Percentiles rank a stretch among this genome's conserved stretches.
phyloP scores from a whole-genome alignment of 257 asterid genomes.

The Scutellaria galericulata region DNA sequence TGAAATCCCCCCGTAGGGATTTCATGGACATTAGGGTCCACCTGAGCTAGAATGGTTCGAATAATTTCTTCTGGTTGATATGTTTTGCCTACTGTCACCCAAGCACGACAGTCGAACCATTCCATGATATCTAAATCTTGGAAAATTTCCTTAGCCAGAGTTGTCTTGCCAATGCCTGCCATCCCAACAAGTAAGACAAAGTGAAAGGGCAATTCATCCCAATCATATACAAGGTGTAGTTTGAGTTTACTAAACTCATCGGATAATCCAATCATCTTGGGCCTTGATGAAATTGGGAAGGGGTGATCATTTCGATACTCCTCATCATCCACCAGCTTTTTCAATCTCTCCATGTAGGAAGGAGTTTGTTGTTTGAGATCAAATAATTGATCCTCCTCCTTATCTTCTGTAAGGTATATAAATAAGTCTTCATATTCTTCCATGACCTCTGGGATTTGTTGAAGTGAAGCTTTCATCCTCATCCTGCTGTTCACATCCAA shows the following conservation, averaged over 20 bases:
- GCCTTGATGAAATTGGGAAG: no score
- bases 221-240: background rate
- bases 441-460: background rate
- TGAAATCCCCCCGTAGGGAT: background rate
- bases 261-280: background rate
- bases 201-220: no score
- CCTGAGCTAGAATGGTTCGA: background rate
- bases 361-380: background rate
- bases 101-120: background rate
- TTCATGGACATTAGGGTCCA: background rate
- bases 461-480: slow-evolving; percentile 2
- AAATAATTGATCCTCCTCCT: background rate
- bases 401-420: background rate
- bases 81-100: background rate
- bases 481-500: background rate
- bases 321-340: no score
- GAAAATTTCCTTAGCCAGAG: background rate
- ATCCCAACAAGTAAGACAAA: background rate
- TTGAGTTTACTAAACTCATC: background rate
- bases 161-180: slow-evolving; percentile 22
- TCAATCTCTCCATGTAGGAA: no score
- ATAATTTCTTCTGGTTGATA: background rate
- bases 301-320: no score
- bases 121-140: background rate
- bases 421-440: background rate